A percentile compares a stretch with the other conserved stretches of the same genome.
Evolutionary conservation across 2,329 filamentous ascomycete species (phyloP).

Genomic region (Verticillium albo-atrum): DNA sequence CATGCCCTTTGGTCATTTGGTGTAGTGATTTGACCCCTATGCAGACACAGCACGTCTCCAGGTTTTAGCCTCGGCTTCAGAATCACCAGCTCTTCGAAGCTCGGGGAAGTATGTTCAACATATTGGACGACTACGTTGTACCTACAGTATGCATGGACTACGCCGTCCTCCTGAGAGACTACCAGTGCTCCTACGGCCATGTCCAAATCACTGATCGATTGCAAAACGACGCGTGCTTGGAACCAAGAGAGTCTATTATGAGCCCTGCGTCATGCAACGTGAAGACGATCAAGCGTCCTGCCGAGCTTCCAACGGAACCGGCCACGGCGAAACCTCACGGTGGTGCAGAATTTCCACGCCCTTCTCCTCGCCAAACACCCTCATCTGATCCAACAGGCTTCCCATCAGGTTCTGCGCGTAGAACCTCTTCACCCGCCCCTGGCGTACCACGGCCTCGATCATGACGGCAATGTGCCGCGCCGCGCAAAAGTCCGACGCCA

Average conservation of each 20-base stretch:
- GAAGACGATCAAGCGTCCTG: background rate
- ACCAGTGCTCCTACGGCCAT: no score
- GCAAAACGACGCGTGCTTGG: no score
- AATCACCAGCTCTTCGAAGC: background rate
- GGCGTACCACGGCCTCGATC: slow-evolving; percentile 1
- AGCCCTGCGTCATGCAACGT: background rate
- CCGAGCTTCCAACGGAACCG: slow-evolving; percentile 3
- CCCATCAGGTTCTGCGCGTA: slow-evolving; percentile 9
- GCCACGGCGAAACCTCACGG: slow-evolving; percentile 5
- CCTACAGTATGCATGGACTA: no score
- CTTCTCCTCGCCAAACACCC: slow-evolving; percentile 3
- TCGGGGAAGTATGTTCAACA: no score
- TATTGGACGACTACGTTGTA: no score
- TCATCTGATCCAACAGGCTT: slow-evolving; percentile 4
- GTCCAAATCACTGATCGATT: no score
- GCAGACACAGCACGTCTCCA: no score
- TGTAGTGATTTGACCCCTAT: no score
- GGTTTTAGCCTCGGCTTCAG: no score
- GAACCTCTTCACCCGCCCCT: slow-evolving; percentile 4
- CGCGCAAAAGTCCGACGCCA: slow-evolving; percentile 7
- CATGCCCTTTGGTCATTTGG: background rate
- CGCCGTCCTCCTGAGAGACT: no score
- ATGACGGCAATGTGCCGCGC: background rate
- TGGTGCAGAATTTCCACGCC: slow-evolving; percentile 8
- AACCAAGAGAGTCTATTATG: background rate